phyloP scores from a whole-genome alignment of 2,329 filamentous ascomycete species.

The Microdochium paspali region DNA sequence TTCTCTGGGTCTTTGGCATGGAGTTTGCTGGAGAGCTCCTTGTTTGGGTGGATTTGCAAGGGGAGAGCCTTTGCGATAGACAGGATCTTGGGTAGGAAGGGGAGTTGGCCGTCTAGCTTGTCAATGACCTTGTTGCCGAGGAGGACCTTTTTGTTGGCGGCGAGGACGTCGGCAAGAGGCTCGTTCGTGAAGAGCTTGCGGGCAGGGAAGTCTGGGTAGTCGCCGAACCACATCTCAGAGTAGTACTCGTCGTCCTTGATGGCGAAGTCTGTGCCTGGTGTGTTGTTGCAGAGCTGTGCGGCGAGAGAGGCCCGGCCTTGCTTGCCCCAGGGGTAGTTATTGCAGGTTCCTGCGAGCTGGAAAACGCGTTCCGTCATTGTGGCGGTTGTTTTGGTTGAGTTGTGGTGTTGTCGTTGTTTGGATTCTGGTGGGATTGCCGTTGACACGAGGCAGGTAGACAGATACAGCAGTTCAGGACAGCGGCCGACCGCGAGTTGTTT shows the following conservation, averaged over 20 bases:
- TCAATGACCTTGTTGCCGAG: conserved; percentile 53
- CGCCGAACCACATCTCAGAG: conserved; percentile 66
- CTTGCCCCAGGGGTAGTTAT: conserved; percentile 65
- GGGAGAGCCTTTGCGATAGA: conserved; percentile 69
- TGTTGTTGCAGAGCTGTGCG: conserved; percentile 55
- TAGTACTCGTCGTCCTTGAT: conserved; percentile 57
- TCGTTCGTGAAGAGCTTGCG: conserved; percentile 53
- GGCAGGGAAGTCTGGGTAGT: conserved; percentile 62
- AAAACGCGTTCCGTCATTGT: conserved; percentile 24
- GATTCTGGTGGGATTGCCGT: background rate
- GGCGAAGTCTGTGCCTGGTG: conserved; percentile 51
- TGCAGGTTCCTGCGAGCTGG: conserved; percentile 35
- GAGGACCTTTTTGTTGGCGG: conserved; percentile 50
- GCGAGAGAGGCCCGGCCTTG: conserved; percentile 56
- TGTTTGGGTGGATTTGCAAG: conserved; percentile 67
- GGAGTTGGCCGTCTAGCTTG: conserved; percentile 56
- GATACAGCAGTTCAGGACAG: too few species aligned
- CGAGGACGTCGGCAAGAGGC: conserved; percentile 53
- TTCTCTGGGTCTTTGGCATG: conserved; percentile 54
- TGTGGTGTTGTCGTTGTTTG: background rate
- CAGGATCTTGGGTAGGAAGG: conserved; percentile 67
- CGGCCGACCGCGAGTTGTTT: too few species aligned
- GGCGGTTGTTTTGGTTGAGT: background rate
- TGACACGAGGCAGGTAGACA: too few species aligned
- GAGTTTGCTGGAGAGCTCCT: conserved; percentile 52